Base-by-base conservation (phyloP, 805 yeast species). In the Candida gorgasii region DNA sequence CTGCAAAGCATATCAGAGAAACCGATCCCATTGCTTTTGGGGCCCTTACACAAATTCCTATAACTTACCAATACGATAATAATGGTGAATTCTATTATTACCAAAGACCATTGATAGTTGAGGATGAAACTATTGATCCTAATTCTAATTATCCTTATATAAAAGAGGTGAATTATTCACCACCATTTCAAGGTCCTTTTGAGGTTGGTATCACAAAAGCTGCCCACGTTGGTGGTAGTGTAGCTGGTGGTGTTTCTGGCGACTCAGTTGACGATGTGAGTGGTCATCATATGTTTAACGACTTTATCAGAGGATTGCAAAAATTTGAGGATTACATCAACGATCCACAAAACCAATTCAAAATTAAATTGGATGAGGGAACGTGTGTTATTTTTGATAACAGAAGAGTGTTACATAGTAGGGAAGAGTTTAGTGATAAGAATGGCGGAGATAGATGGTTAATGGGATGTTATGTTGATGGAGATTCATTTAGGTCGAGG, bases 111-210 rank as follows among this genome's bases (percentile, higher is more conserved):
- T 61, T 84, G 43, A 70, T 86, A 12, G 84, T 79, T 22, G 86
- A 82, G 50, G 76, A 75, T 44, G 57, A 50, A 3, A 46, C 47
- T 9, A 27, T 51, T 14, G 58, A 54, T 22, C 29, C 49, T 1
- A 38, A 34, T 9, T 44, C 57, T 1, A 46, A 47, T 16, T 42
- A 44, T 5, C 57, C 60, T 0, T 43, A 54, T 27, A 76, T 84
- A 48, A 75, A 74, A 50, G 81, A 76, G 40, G 76, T 84, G 14
- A 84, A 83, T 55, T 86, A 85, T 59, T 80, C 92, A 0, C 93
- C 95, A 2, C 92, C 90, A 8, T 85, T 84, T 65, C 95, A 86
- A 55, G 92, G 86, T 0, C 92, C 92, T 1, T 78, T 80, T 44
- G 88, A 84, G 48, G 63, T 62, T 42, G 81, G 80, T 14, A 72